Percentiles rank a stretch among this genome's conserved stretches.
Evolutionary conservation across 495 filamentous ascomycete species (phyloP).

Genomic region (Xylaria acuta): DNA sequence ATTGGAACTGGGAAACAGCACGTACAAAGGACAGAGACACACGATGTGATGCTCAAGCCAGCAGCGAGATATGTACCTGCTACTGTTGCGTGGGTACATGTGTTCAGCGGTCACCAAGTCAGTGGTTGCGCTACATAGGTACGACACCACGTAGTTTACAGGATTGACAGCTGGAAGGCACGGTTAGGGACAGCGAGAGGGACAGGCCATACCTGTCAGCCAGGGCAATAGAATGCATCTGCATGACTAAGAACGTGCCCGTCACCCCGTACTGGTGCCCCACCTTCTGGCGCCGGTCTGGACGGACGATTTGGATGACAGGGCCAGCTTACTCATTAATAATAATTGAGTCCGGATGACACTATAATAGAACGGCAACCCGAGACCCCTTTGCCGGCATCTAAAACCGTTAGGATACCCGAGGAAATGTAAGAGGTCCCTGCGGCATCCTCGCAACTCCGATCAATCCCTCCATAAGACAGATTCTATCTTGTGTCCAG

Average conservation of each 20-base stretch:
- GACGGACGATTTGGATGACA: neutral
- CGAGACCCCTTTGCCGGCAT: neutral
- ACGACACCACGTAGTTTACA: neutral
- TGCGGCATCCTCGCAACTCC: neutral
- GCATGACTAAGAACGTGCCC: conserved; percentile 10
- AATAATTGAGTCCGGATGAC: neutral
- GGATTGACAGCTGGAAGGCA: neutral
- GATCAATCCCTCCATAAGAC: neutral
- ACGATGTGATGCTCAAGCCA: neutral
- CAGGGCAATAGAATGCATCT: neutral
- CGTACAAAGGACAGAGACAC: neutral
- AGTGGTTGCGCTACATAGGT: neutral
- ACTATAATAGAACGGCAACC: neutral
- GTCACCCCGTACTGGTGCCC: neutral
- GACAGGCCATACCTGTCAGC: no score
- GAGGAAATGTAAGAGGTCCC: conserved; percentile 4
- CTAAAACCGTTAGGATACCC: conserved; percentile 3
- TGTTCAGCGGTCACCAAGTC: neutral
- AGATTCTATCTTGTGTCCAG: neutral
- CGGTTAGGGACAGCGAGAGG: neutral
- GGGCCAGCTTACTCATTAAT: conserved; percentile 7
- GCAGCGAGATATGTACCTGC: neutral
- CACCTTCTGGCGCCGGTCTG: neutral
- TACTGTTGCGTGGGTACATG: no score
- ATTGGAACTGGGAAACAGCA: neutral